Percentiles rank a stretch among this genome's conserved stretches.
Evolutionary conservation across 805 yeast species (phyloP).

Genomic region (Candida fluviatilis): DNA sequence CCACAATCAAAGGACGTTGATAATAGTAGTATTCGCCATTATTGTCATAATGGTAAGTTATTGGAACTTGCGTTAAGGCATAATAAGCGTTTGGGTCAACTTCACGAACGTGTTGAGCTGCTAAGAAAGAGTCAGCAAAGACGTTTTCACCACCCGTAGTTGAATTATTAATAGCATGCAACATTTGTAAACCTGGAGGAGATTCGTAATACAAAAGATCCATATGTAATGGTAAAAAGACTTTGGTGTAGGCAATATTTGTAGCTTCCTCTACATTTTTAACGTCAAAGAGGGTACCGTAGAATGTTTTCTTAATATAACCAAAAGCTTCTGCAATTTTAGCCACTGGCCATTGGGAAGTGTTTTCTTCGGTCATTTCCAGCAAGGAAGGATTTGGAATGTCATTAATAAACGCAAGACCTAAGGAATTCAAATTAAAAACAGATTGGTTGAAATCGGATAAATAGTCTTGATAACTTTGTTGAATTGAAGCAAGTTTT

Average conservation of each 20-base stretch:
- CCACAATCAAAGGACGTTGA: constrained; percentile 60
- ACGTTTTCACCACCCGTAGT: constrained; percentile 65
- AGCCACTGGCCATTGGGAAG: constrained; percentile 37
- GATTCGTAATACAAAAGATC: constrained; percentile 74
- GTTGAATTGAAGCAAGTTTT: constrained; percentile 11
- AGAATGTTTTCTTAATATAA: constrained; percentile 65
- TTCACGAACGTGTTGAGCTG: constrained; percentile 52
- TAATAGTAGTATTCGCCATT: constrained; percentile 59
- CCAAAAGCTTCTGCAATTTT: constrained; percentile 52
- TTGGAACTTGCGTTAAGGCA: constrained; percentile 59
- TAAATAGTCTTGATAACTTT: constrained; percentile 39
- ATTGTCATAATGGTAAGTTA: constrained; percentile 65
- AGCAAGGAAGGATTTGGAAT: constrained; percentile 42
- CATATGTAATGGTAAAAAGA: constrained; percentile 69
- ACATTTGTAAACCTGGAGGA: constrained; percentile 73
- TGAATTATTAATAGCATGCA: constrained; percentile 55
- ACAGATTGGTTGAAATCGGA: constrained; percentile 36
- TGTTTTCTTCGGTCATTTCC: constrained; percentile 36
- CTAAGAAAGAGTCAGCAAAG: constrained; percentile 67
- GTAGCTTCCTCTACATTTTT: constrained; percentile 45
- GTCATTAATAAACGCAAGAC: constrained; percentile 51
- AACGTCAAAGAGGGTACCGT: constrained; percentile 70
- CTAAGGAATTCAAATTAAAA: constrained; percentile 47
- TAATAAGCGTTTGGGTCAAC: constrained; percentile 59
- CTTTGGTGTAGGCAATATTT: constrained; percentile 67